phyloP scores from a whole-genome alignment of 345 rosid genomes.

The Eutrema yunnanense region DNA sequence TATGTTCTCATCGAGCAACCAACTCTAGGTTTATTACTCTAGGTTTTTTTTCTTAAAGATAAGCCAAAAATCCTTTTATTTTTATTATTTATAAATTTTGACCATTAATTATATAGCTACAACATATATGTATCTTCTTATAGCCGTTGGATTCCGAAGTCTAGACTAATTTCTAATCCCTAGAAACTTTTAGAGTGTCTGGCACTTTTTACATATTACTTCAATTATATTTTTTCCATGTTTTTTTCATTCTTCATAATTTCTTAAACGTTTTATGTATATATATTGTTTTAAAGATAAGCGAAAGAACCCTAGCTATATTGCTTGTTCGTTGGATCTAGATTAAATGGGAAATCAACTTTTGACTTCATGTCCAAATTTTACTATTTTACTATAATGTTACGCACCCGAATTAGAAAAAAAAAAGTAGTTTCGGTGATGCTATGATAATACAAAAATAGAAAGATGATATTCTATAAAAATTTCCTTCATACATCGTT shows the following conservation, averaged over 20 bases:
- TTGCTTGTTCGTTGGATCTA: neutral
- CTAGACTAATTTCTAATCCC: too few species aligned
- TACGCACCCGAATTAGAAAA: neutral
- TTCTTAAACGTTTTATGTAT: neutral
- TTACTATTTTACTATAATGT: neutral
- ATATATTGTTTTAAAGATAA: too few species aligned
- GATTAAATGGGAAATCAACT: neutral
- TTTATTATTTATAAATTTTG: too few species aligned
- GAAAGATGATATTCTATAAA: constrained; percentile 6
- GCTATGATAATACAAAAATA: constrained; percentile 10
- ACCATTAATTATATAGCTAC: too few species aligned
- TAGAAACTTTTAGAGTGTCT: too few species aligned
- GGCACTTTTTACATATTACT: neutral
- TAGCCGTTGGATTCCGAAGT: too few species aligned
- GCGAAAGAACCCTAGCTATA: neutral
- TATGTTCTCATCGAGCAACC: too few species aligned
- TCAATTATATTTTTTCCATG: neutral
- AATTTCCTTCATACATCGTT: neutral
- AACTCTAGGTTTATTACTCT: too few species aligned
- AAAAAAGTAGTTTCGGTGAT: neutral
- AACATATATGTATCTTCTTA: too few species aligned
- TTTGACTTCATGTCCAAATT: constrained; percentile 1
- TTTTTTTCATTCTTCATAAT: neutral
- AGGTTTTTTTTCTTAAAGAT: too few species aligned
- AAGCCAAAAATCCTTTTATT: too few species aligned